Base-by-base conservation (phyloP, 169 alveolate species). In the Perkinsus marinus region DNA sequence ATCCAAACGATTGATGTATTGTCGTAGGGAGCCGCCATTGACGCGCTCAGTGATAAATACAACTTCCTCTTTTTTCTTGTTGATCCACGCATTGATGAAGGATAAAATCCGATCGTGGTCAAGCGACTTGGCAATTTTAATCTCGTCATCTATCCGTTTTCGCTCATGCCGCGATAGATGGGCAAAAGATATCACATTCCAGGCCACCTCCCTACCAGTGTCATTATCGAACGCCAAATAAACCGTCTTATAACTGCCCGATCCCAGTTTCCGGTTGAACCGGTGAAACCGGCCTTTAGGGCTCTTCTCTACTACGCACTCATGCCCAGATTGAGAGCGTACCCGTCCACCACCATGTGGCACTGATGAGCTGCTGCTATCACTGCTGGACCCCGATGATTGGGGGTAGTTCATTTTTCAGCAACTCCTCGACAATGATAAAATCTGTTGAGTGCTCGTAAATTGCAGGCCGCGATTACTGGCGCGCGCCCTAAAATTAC, bases 21-120 rank as follows among this genome's bases (percentile, higher is more conserved):
- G 93, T 91, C 96, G 93, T 68, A 97, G 94, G 19, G 98, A 95
- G 13, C 99, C 99, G 43, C 98, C 98, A 39, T 97, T 96, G 43
- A 97, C 94, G 92, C 97, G 95, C 94, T 97, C 99, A 36, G 98
- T 97, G 68, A 97, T 97, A 92, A 97, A 96, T n/a, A 96, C 95
- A 17, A 97, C 96, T 94, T 96, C 97, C 47, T 94, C 94, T 89
- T 93, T 95, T 34, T 93, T 89, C 90, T 95, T 95, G 93, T 96
- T 95, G 57, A 92, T 93, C 98, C 98, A 97, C 19, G 98, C 97
- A 69, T 95, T 94, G 16, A 97, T 96, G 93, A 97, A 97, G 91
- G 94, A 94, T 22, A 96, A 95, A 43, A 97, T 96, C 91, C 96
- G 95, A 39, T 95, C 96, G 90, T 97, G 98, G 90, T 96, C 92